Percentiles rank a stretch among this genome's conserved stretches.
Conservation (phyloP, 768 basidiomycete species). For the Lyophyllum atratum region DNA sequence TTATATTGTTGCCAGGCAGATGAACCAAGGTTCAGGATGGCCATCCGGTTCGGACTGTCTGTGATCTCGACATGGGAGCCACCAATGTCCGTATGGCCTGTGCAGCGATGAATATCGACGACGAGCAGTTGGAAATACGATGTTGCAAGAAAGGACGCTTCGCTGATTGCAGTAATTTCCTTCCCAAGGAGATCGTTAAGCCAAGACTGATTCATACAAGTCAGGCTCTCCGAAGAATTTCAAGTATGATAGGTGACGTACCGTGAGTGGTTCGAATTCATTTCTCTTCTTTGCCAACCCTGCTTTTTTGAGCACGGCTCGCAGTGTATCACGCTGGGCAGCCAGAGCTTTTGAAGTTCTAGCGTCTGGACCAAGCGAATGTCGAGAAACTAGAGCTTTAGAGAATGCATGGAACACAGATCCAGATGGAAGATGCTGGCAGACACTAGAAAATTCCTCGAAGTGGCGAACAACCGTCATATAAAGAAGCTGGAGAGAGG, state of each 20-base stretch:
- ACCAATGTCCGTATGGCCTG: background rate
- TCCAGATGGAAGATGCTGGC: background rate
- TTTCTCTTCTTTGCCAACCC: background rate
- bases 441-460: background rate
- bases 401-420: background rate
- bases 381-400: background rate
- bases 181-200: conserved; percentile 3
- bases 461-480: background rate
- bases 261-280: conserved; percentile 3
- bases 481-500: conserved; percentile 5
- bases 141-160: background rate
- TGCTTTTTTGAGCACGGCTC: background rate
- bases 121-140: background rate
- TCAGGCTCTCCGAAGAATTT: background rate
- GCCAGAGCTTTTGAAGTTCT: background rate
- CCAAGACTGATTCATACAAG: background rate
- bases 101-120: background rate
- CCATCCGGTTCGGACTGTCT: background rate
- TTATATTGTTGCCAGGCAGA: background rate
- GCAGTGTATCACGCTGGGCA: background rate
- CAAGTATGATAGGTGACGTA: background rate
- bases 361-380: background rate
- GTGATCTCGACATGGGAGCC: background rate
- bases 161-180: background rate
- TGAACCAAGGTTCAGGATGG: background rate